Evolutionary conservation across 495 filamentous ascomycete species (phyloP), one percentile per base, ranked within the genome.

Genomic region (Entonaema liquescens): DNA sequence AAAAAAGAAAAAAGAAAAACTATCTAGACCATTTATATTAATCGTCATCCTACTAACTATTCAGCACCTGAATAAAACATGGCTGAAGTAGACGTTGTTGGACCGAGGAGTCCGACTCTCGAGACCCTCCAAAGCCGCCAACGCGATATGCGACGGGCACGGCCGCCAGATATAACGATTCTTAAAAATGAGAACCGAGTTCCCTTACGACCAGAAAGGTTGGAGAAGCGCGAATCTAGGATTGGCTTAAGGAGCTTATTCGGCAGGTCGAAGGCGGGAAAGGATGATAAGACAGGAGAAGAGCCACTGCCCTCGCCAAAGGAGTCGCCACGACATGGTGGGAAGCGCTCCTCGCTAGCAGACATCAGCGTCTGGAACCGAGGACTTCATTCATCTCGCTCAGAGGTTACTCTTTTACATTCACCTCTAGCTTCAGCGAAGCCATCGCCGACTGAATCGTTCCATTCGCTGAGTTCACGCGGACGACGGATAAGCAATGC

Each of bases 201-300:
- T 4, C 71, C 73, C 21, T 50, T 74, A 52, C 75, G 73, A 33
- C 54, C 71, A 17, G 67, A 74, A 17, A 68, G 36, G 31, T 47
- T 71, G 6, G 56, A 57, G 9, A 76, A 72, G 52, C 71, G 83
- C 55, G 84, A 84, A 47, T 88, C 86, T 11, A 83, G 78, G 70
- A 73, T 85, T 33, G 85, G 84, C 21, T 69, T 88, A 44, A 77
- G 83, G 53, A 81, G 71, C 42, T 81, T 87, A 21, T 87, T 87
- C 65, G 71, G 80, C 49, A 76, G 77, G 56, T 72, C 76, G 53
- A 83, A 78, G 62, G 55, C 68, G 11, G 64, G 62, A 35, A 74
- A 77, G 25, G 62, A 71, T 29, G 76, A 78, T 9, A 71, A 71
- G 36, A 72, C 68, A 38, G 71, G 50, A 28, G 68, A 71, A 31